These are phyloP conservation scores for Phoma sp. DNA, from an alignment of 2,329 filamentous ascomycete species.

Conservation along the genomic window DNA sequence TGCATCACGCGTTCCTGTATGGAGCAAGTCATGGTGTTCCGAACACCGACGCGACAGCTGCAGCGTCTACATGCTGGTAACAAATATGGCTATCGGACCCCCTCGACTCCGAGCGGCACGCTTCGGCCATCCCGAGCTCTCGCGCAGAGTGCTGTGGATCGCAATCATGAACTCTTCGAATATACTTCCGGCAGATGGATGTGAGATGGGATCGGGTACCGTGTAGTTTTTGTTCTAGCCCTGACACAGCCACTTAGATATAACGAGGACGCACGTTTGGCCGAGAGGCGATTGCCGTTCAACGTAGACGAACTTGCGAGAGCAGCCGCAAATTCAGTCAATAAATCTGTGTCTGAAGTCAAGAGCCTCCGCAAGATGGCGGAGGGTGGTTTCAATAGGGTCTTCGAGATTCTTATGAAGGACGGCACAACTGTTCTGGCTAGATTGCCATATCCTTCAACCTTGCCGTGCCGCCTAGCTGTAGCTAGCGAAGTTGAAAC, in stretches of 20 bases:
- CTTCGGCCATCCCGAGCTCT: no score
- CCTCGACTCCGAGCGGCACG: no score
- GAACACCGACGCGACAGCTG: no score
- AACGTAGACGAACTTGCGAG: slow-evolving; percentile 31
- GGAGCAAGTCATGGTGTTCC: no score
- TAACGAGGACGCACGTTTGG: slow-evolving; percentile 26
- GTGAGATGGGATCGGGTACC: slow-evolving; percentile 2
- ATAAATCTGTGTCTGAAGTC: slow-evolving; percentile 27
- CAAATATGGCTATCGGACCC: no score
- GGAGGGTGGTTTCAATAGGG: slow-evolving; percentile 36
- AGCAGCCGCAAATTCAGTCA: slow-evolving; percentile 36
- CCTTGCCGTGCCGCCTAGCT: slow-evolving; percentile 32
- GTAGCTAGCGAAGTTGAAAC: slow-evolving; percentile 50
- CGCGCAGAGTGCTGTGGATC: no score
- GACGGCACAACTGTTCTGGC: slow-evolving; percentile 36
- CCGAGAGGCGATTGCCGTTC: slow-evolving; percentile 28
- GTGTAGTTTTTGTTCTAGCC: no score
- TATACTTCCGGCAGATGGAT: slow-evolving; percentile 23
- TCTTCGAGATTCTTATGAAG: slow-evolving; percentile 31
- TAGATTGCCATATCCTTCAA: slow-evolving; percentile 31
- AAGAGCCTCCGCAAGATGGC: slow-evolving; percentile 30
- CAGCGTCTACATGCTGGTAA: no score
- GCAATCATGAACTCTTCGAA: no score
- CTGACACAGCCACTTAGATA: slow-evolving; percentile 14
- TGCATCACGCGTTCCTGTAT: no score